Evolutionary conservation across 305 asterid species (phyloP), one percentile per base, ranked within the genome.

Genomic region (Andrographis paniculata): DNA sequence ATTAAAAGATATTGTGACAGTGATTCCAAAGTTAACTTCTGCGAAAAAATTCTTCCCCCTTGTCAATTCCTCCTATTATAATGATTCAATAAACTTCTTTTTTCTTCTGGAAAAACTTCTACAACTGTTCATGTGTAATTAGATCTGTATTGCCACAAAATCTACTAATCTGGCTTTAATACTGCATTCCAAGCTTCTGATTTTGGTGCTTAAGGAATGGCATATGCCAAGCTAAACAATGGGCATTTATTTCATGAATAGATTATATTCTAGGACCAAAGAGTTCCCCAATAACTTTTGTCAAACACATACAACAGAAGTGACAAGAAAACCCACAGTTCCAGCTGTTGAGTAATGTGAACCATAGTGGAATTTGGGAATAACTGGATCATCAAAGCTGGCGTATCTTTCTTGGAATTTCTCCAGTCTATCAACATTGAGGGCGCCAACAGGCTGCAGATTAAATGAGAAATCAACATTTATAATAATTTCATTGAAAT

Each of bases 331-430:
- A 69, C 87, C 53, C 78, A 91, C 96, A 56, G 86, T 79, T 81
- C 99, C 99, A 60, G 99, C 96, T 64, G 93, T 91, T 67, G 99
- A 91, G 61, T 91, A 91, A 75, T 91, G 99, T 52, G 99, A 91
- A 53, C 99, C 99, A 61, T 83, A 91, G 71, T 82, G 99, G 60
- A 91, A 91, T 69, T 87, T 87, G 52, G 96, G 99, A 62, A 91
- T 87, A 67, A 81, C 69, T 40, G 96, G 95, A 69, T 91, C 95
- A 50, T 87, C 93, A 62, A 91, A 79, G 74, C 94, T 86, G 56
- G 94, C 72, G 75, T 91, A 91, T 71, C 99, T 84, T 71, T 91
- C 99, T 66, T 78, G 95, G 72, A 79, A 87, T 68, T 83, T 83
- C 62, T 72, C 64, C 48, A 87, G 64, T 60, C 99, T 76, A 46